Conservation (phyloP, 140 eudicot species). For the Eryngium alpinum region DNA sequence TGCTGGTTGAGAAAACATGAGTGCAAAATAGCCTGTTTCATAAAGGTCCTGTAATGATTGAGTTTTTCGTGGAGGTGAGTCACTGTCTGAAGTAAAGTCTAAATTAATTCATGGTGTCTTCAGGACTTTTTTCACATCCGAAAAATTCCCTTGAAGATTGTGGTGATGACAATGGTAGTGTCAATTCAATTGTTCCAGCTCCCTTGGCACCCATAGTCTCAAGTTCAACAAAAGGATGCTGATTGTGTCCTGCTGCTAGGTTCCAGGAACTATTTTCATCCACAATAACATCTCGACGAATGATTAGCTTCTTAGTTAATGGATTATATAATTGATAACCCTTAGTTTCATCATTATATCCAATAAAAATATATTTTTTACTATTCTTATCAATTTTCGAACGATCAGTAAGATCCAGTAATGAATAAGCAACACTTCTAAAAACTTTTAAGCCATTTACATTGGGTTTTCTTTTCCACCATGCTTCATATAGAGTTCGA, state of each 20-base stretch:
- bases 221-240: background rate
- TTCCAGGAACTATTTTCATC: background rate
- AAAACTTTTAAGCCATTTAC: conserved; percentile 18
- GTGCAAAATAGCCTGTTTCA: background rate
- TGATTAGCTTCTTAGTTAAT: background rate
- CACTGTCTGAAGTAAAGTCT: background rate
- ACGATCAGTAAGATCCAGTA: background rate
- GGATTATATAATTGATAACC: background rate
- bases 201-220: background rate
- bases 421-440: conserved; percentile 9
- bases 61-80: background rate
- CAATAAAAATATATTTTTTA: background rate
- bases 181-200: background rate
- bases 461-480: background rate
- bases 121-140: background rate
- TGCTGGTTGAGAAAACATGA: background rate
- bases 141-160: background rate
- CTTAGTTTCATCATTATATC: background rate
- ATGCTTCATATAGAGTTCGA: conserved; percentile 17
- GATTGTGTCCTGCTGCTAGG: background rate
- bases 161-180: background rate
- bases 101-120: too few species aligned
- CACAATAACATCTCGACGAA: background rate
- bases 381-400: background rate
- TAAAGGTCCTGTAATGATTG: background rate